Percentiles rank a stretch among this genome's conserved stretches.
Conservation (phyloP, 176 grass and related monocot species). For the Triticum aestivum region IWGSC_CS_RefSeq_v2.1 NC_057808.1:221558189-221558688, state of each 20-base stretch:
- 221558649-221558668: constrained; percentile 39
- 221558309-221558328: constrained; percentile 27
- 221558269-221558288: constrained; percentile 75
- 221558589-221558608: neutral
- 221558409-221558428: constrained; percentile 69
- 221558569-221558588: neutral
- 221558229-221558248: constrained; percentile 37
- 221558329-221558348: constrained; percentile 61
- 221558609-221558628: constrained; percentile 55
- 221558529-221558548: constrained; percentile 58
- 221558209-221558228: constrained; percentile 75
- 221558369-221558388: constrained; percentile 42
- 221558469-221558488: constrained; percentile 65
- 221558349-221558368: constrained; percentile 34
- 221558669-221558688: constrained; percentile 26
- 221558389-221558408: constrained; percentile 63
- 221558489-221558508: constrained; percentile 30
- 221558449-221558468: constrained; percentile 54
- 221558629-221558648: constrained; percentile 33
- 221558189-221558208: constrained; percentile 66
- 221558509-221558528: constrained; percentile 65
- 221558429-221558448: constrained; percentile 66
- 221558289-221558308: constrained; percentile 53
- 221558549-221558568: neutral
- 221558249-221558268: constrained; percentile 41